Base-by-base conservation (phyloP, 2,329 filamentous ascomycete genomes). In the Colletotrichum chrysophilum region DNA sequence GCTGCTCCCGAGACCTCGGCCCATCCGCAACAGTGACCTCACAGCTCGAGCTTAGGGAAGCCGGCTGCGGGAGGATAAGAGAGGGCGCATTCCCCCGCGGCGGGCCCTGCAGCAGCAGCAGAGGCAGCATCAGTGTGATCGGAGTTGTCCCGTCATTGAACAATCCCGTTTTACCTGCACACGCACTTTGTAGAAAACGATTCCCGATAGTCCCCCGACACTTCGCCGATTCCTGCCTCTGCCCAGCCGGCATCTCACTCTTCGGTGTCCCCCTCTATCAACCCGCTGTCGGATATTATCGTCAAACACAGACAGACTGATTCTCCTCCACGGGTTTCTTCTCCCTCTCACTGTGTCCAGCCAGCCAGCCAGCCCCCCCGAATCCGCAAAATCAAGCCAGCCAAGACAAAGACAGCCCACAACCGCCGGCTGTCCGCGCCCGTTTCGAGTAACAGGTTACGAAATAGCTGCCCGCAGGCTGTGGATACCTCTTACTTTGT, bases 391-490 rank as follows among this genome's bases (percentile, higher is more conserved):
- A 12, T n/a, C 38, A 48, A n/a, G 18, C n/a, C 5, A 10, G 26
- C 21, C 56, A 18, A 38, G 16, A 30, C 52, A 28, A 48, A 60
- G 38, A 38, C 32, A 69, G 30, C 21, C n/a, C 32, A 43, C 21
- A 69, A 43, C 34, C 18, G 9, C 71, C 32, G 48, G 14, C 36
- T 66, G 38, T 67, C 61, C 28, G 38, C 69, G 8, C 24, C 62
- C 55, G 52, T 71, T 67, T 75, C 62, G 61, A 72, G 72, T 32
- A 75, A 62, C 61, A 28, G n/a, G 52, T 72, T 75, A 75, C 72
- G 72, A 72, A 67, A 72, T 72, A 62, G 36, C 55, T 66, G 52
- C 61, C 72, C 68, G 61, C 72, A 48, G 28, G 18, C 14, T 43
- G 72, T 75, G 72, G 72, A 72, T 75, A 70, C 36, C 36, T 38